Base-by-base conservation (phyloP, 768 basidiomycete genomes). In the Mycena filopes region DNA sequence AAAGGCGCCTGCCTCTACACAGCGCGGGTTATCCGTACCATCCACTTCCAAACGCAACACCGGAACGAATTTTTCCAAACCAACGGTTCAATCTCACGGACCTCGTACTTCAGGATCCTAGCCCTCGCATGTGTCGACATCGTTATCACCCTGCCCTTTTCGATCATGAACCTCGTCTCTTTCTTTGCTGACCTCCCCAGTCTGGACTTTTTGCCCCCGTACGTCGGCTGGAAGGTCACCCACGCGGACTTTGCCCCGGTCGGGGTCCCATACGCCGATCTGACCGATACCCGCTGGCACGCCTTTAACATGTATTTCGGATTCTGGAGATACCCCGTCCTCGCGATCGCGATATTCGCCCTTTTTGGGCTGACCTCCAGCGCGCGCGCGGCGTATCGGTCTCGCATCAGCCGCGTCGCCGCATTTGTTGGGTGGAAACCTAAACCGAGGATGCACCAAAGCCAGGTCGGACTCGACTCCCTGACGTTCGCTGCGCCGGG, bases 321-420 rank as follows among this genome's bases (percentile, higher is more conserved):
- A 21, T 50, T 56, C 13, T 54, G 54, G 40, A 54, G 56, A n/a
- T 49, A 50, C 23, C 47, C 55, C 41, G 46, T 63, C n/a, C 55
- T 63, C n/a, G 54, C 62, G 18, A n/a, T 63, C 29, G 62, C 62
- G 13, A 63, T 63, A 53, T 63, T 63, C 40, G 62, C 55, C 1
- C 55, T 63, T 40, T 63, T 63, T 48, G 62, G 62, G 20, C 28
- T 56, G 47, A 63, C 62, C 11, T 42, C 62, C 2, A 63, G 55
- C 26, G 62, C 62, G 48, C 60, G 60, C 4, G 38, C 60, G 26
- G 60, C 60, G 38, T 62, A 62, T 21, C 48, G 60, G 60, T 62
- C 60, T 13, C 60, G 53, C n/a, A 48, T 62, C 13, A 55, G 1
- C 13, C 0, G 29, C 26, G 53, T 62, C 33, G 33, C 51, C 42